Percentiles rank a stretch among this genome's conserved stretches.
phyloP scores from a whole-genome alignment of 352 stramenopile species.

The Thalassiosira exigua region DNA sequence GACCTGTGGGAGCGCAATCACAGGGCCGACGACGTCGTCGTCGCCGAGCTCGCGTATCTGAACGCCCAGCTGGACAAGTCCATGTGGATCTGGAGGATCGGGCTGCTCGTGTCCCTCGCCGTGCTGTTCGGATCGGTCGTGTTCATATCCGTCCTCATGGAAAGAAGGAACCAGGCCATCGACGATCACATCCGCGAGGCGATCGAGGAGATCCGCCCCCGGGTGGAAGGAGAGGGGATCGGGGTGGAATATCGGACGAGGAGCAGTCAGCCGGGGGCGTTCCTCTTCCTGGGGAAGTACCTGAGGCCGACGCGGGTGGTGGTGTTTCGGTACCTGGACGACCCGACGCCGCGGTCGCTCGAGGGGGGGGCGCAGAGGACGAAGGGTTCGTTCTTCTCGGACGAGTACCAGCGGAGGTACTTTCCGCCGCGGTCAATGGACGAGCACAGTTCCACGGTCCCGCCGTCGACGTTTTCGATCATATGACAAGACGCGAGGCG shows the following conservation, averaged over 20 bases:
- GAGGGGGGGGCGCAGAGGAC: neutral
- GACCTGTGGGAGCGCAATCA: constrained; percentile 46
- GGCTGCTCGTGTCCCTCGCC: constrained; percentile 29
- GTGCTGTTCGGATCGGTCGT: constrained; percentile 44
- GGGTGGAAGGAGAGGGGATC: constrained; percentile 48
- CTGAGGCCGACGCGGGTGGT: constrained; percentile 50
- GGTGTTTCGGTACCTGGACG: constrained; percentile 50
- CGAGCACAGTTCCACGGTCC: neutral
- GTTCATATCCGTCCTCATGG: constrained; percentile 53
- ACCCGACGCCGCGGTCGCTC: neutral
- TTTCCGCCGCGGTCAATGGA: constrained; percentile 4
- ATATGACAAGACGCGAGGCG: too few species aligned
- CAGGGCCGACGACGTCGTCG: constrained; percentile 50
- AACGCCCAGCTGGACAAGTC: constrained; percentile 35
- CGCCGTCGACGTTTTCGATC: neutral
- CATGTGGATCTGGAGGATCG: constrained; percentile 39
- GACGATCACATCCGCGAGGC: constrained; percentile 35
- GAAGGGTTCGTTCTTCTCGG: constrained; percentile 14
- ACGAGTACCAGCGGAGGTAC: constrained; percentile 17
- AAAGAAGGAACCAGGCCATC: constrained; percentile 42
- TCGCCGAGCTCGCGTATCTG: constrained; percentile 54
- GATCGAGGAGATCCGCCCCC: constrained; percentile 42
- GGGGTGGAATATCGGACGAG: constrained; percentile 52
- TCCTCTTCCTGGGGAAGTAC: constrained; percentile 41
- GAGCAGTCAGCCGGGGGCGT: constrained; percentile 2